Base-by-base conservation (phyloP, 2,329 filamentous ascomycete species). In the Cladosporium oxysporum region DNA sequence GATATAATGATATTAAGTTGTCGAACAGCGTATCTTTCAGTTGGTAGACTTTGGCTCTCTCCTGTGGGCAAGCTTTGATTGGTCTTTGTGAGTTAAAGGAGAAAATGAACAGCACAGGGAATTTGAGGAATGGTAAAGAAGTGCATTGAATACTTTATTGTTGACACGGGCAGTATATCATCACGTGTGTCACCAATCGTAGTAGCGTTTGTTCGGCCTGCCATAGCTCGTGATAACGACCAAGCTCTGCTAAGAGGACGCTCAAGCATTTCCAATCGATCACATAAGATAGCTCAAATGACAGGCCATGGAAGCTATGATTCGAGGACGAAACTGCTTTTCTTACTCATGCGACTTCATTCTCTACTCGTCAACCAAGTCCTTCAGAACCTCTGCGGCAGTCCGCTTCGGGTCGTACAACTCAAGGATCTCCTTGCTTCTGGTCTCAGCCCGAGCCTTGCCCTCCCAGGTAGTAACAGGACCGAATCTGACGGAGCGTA, bases 401-500 rank as follows among this genome's bases (percentile, higher is more conserved):
- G 76, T 74, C 14, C 62, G 33, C 57, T 70, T 77, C 0, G 76
- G 76, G 2, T 73, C 65, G 67, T 71, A 72, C 18, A 80, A n/a
- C 60, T 72, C 62, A 18, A 76, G 18, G 0, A 79, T 69, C 33
- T 76, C 73, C 62, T 71, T 66, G 62, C 73, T 74, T 0, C 72
- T 75, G 3, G 71, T 67, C 23, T 47, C 69, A 21, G 70, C 72
- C 11, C 71, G 66, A 60, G 70, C 75, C 50, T 77, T 73, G 0
- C 77, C 78, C 14, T 74, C 75, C 78, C 23, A 26, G 23, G 3
- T 26, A 26, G 23, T 26, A 3, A 26, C 23, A 26, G 23, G 23
- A 26, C 23, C 23, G 23, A 26, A 26, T 26, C 23, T 74, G 18
- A 76, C 66, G 2, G 77, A 78, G 1, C 44, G 18, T 2, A 79